Conservation (phyloP, 2,329 filamentous ascomycete genomes). For the Shiraia sp. region DNA sequence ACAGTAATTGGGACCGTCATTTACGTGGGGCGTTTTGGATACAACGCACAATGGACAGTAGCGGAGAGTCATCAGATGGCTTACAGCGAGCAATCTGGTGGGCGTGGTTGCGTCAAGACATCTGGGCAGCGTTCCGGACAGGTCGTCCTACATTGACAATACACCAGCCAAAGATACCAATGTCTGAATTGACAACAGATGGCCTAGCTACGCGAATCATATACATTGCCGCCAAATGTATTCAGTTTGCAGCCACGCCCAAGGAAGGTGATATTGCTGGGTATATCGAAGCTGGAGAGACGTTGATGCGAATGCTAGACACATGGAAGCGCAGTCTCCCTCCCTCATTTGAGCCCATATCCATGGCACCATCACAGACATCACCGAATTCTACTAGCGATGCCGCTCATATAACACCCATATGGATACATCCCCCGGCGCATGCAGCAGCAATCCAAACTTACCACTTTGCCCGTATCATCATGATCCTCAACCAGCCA, state of each 20-base stretch:
- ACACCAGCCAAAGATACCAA: conserved; percentile 58
- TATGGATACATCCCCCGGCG: conserved; percentile 35
- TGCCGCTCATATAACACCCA: conserved; percentile 14
- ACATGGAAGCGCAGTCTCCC: conserved; percentile 54
- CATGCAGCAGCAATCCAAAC: conserved; percentile 55
- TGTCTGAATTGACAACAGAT: conserved; percentile 53
- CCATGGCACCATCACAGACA: conserved; percentile 17
- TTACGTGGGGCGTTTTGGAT: conserved; percentile 69
- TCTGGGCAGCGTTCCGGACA: conserved; percentile 67
- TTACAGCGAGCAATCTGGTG: conserved; percentile 65
- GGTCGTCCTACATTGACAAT: conserved; percentile 60
- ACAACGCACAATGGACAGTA: conserved; percentile 61
- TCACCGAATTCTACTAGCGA: conserved; percentile 8
- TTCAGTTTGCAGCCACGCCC: conserved; percentile 61
- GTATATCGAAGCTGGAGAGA: conserved; percentile 51
- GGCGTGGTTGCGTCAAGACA: conserved; percentile 67
- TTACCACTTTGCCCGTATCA: conserved; percentile 57
- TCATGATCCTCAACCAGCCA: conserved; percentile 58
- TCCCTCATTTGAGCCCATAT: conserved; percentile 50
- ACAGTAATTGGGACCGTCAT: conserved; percentile 63
- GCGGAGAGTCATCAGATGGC: conserved; percentile 59
- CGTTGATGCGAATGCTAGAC: conserved; percentile 53
- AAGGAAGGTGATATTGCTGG: conserved; percentile 44
- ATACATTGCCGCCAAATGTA: conserved; percentile 60
- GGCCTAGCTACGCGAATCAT: conserved; percentile 59